Evolutionary conservation across 2,329 filamentous ascomycete species (phyloP).

Genomic region (Fulvia fulva): DNA sequence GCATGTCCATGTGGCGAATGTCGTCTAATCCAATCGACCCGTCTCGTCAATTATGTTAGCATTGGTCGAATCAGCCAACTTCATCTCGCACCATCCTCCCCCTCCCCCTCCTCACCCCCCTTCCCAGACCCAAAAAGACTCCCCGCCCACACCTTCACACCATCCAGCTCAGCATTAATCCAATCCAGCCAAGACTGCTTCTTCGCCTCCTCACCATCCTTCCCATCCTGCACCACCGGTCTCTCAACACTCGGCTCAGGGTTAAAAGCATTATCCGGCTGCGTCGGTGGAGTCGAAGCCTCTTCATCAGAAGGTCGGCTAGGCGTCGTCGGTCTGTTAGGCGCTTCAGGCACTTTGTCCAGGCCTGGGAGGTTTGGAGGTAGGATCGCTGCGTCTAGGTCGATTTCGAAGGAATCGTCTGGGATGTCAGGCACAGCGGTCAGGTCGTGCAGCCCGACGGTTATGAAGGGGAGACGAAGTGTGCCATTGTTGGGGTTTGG

Average conservation of each 20-base stretch:
- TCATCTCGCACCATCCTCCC: not conserved
- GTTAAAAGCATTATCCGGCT: not conserved
- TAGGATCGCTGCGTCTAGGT: slow-evolving; percentile 5
- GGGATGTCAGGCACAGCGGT: slow-evolving; percentile 15
- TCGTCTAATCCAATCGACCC: not conserved
- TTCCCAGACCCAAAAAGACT: slow-evolving; percentile 22
- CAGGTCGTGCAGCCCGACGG: slow-evolving; percentile 55
- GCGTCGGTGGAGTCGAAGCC: not conserved
- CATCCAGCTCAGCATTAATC: slow-evolving; percentile 31
- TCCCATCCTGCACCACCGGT: slow-evolving; percentile 18
- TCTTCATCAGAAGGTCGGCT: not conserved
- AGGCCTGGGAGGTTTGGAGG: slow-evolving; percentile 11
- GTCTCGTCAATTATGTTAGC: too few relatives aligned
- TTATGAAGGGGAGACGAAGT: slow-evolving; percentile 64
- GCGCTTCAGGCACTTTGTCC: slow-evolving; percentile 5
- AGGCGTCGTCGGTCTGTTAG: not conserved
- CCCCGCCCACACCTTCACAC: slow-evolving; percentile 32
- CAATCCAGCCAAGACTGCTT: slow-evolving; percentile 29
- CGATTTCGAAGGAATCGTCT: slow-evolving; percentile 19
- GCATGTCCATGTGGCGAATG: not conserved
- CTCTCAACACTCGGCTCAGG: slow-evolving; percentile 12
- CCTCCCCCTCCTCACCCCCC: not conserved
- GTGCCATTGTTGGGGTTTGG: slow-evolving; percentile 86
- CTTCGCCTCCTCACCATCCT: slow-evolving; percentile 5
- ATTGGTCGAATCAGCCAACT: too few relatives aligned